A percentile compares a stretch with the other conserved stretches of the same genome.
Evolutionary conservation across 306 rosid species (phyloP).

Genomic region (Fragaria ananassa): DNA sequence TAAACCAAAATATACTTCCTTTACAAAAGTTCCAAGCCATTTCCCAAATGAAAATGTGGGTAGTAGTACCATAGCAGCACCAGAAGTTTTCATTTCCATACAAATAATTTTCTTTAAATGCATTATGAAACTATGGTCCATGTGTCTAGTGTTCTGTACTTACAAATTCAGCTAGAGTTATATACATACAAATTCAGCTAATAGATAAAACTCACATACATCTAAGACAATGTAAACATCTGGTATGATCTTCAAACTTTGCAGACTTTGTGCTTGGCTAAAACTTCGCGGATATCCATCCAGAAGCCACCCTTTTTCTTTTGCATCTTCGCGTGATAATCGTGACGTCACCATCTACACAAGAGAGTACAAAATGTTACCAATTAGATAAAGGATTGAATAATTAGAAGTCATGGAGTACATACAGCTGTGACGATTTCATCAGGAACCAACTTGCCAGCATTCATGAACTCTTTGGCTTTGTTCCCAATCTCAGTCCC

Average conservation of each 20-base stretch:
- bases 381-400: conserved; percentile 16
- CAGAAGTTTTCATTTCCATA: background rate
- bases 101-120: background rate
- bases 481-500: conserved; percentile 87
- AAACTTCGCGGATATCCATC: conserved; percentile 89
- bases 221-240: conserved; percentile 70
- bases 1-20: background rate
- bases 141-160: background rate
- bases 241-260: conserved; percentile 67
- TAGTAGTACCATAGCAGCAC: background rate
- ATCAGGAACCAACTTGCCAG: conserved; percentile 88
- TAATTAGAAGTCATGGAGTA: conserved; percentile 5
- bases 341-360: conserved; percentile 78
- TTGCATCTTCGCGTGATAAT: conserved; percentile 61
- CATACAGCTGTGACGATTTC: conserved; percentile 83
- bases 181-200: background rate
- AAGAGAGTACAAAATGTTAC: conserved; percentile 2
- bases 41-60: background rate
- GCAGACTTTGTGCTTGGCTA: conserved; percentile 72
- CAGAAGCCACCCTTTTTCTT: conserved; percentile 90
- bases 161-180: background rate
- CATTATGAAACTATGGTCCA: background rate
- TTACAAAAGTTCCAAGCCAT: background rate
- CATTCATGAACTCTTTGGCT: conserved; percentile 88
- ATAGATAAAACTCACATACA: conserved; percentile 51